A percentile compares a stretch with the other conserved stretches of the same genome.
Conservation (phyloP, 306 rosid genomes). For the Ziziphus jujuba region DNA sequence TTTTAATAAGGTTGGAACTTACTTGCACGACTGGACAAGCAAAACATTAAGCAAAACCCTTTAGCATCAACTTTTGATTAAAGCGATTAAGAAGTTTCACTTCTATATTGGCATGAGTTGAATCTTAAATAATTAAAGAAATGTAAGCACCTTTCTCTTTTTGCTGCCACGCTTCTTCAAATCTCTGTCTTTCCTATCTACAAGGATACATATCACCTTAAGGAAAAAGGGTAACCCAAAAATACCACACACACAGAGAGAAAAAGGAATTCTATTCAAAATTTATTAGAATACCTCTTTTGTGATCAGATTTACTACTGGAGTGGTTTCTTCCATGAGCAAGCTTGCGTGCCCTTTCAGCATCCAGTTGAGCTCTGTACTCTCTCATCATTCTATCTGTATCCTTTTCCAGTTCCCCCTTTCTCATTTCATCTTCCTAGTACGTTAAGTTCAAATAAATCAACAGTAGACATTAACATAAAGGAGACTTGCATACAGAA, state of each 20-base stretch:
- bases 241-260: not conserved
- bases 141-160: conserved; percentile 72
- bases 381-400: conserved; percentile 96
- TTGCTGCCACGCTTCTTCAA: conserved; percentile 86
- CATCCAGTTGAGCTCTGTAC: conserved; percentile 96
- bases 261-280: not conserved
- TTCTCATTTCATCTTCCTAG: conserved; percentile 89
- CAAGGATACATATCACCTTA: conserved; percentile 25
- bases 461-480: not conserved
- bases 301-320: conserved; percentile 58
- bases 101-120: not conserved
- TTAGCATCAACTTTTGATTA: conserved; percentile 6
- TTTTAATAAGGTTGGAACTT: not conserved
- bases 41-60: not conserved
- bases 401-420: conserved; percentile 94
- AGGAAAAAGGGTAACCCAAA: conserved; percentile 6
- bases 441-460: conserved; percentile 20
- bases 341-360: conserved; percentile 89
- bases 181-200: conserved; percentile 81
- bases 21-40: not conserved
- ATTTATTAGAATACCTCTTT: conserved; percentile 57
- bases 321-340: conserved; percentile 90
- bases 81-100: conserved; percentile 9
- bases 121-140: conserved; percentile 3
- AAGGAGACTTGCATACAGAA: not conserved